Evolutionary conservation across 352 stramenopile species (phyloP), one percentile per base, ranked within the genome.

Genomic region (Aphanomyces euteiches): DNA sequence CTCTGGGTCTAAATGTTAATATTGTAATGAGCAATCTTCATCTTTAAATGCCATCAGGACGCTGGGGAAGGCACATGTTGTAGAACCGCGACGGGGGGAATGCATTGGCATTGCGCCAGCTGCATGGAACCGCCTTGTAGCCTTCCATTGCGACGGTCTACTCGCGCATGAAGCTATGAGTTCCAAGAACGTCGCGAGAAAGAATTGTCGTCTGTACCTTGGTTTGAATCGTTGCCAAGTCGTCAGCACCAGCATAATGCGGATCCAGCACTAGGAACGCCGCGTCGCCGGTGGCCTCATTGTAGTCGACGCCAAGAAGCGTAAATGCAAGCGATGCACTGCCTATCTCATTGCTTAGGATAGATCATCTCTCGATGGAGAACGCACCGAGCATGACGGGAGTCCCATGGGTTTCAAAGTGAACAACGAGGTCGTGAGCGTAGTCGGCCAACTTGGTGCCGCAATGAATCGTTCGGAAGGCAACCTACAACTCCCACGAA

Each of bases 251-350:
- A 6, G 73, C 79, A 70, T 96, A 96, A 67, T 95, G 88, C 54
- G 88, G 88, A 66, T 96, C 88, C 7, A 96, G 72, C 38, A 90
- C 90, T 41, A 96, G 76, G 74, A 95, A 88, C 17, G 81, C 79
- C 50, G 80, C 88, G 28, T 91, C 82, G 34, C 77, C 78, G n/a
- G 74, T 78, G 10, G 73, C 69, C 3, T 76, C 76, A 47, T 92
- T 86, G 64, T 85, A 93, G 67, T 87, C 78, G 7, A 96, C 85
- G 47, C 88, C 88, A 38, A 96, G 63, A 13, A 93, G 48, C 5
- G 87, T 96, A 76, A 93, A 93, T 53, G 88, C 88, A 56, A 96
- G 77, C 45, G 87, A 79, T 1, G 83, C 87, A 36, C 88, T 86
- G 21, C 88, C 85, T 61, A 10, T 17, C 54, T 13, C 13, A 60